Evolutionary conservation across 2,329 filamentous ascomycete genomes (phyloP).

Genomic region (Helminthosporium solani): DNA sequence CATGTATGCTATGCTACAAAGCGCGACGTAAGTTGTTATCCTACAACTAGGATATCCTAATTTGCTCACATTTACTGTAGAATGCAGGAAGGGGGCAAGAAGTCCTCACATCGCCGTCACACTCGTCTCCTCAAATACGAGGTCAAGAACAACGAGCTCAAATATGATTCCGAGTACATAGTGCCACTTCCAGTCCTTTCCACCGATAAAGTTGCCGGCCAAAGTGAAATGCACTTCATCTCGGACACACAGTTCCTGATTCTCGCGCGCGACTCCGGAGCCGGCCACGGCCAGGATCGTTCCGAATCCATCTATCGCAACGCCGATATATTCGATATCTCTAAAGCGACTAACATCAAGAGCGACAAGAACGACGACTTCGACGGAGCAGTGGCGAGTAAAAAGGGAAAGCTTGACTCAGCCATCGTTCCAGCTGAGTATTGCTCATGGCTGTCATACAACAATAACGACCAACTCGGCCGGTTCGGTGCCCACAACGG

Average conservation of each 20-base stretch:
- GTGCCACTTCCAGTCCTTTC: conserved; percentile 63
- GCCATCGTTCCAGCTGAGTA: conserved; percentile 61
- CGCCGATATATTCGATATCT: conserved; percentile 68
- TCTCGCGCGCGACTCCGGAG: conserved; percentile 62
- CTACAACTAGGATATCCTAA: not conserved
- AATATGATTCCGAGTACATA: conserved; percentile 62
- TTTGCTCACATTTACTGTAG: conserved; percentile 2
- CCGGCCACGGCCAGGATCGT: conserved; percentile 58
- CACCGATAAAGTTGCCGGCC: conserved; percentile 60
- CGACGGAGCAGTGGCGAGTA: conserved; percentile 49
- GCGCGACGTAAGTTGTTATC: conserved; percentile 51
- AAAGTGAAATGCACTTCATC: conserved; percentile 68
- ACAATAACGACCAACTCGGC: conserved; percentile 63
- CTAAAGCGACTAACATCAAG: conserved; percentile 61
- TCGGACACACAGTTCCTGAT: conserved; percentile 65
- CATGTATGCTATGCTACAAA: conserved; percentile 67
- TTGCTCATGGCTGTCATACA: conserved; percentile 68
- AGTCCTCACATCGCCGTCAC: conserved; percentile 57
- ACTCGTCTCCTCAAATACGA: conserved; percentile 66
- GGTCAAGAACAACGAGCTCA: conserved; percentile 50
- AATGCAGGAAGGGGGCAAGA: conserved; percentile 52
- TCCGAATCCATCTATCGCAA: conserved; percentile 64
- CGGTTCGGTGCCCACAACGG: conserved; percentile 70
- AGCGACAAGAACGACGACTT: conserved; percentile 40
- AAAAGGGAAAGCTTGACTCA: conserved; percentile 55